Evolutionary conservation across 352 stramenopile species (phyloP).

Genomic region (Thraustotheca clavata): DNA sequence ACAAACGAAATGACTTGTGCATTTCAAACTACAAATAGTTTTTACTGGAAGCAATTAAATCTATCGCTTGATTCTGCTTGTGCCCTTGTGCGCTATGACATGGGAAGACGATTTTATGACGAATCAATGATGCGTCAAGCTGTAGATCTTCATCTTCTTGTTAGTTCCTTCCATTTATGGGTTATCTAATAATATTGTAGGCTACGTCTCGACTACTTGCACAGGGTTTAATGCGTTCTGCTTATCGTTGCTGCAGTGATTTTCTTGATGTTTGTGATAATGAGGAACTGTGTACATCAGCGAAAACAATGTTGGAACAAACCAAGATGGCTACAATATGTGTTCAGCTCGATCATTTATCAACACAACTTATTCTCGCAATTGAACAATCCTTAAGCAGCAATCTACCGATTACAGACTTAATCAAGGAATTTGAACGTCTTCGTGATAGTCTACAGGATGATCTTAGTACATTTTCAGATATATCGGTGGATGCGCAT

Average conservation of each 20-base stretch:
- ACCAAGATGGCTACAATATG: neutral
- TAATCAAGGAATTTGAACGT: neutral
- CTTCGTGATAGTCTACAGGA: neutral
- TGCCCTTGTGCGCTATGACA: constrained; percentile 45
- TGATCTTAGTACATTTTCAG: neutral
- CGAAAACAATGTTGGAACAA: neutral
- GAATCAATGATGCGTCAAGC: neutral
- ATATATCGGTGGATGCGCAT: neutral
- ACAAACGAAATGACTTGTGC: constrained; percentile 45
- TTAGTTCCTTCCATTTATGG: neutral
- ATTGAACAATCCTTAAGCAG: no score
- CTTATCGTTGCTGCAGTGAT: constrained; percentile 5
- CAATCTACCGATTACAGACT: neutral
- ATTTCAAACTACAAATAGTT: constrained; percentile 29
- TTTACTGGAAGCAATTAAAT: constrained; percentile 67
- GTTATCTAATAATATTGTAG: neutral
- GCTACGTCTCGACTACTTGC: constrained; percentile 2
- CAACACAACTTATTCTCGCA: neutral
- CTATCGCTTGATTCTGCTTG: constrained; percentile 59
- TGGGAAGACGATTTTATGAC: neutral
- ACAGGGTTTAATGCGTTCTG: neutral
- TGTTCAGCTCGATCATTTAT: neutral
- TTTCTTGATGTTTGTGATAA: neutral
- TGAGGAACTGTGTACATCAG: neutral
- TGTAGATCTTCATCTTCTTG: neutral